Percentiles rank a stretch among this genome's conserved stretches.
These are phyloP conservation scores for Coleophoma cylindrospora DNA, from an alignment of 2,329 filamentous ascomycete species.

Conservation along the genomic window DNA sequence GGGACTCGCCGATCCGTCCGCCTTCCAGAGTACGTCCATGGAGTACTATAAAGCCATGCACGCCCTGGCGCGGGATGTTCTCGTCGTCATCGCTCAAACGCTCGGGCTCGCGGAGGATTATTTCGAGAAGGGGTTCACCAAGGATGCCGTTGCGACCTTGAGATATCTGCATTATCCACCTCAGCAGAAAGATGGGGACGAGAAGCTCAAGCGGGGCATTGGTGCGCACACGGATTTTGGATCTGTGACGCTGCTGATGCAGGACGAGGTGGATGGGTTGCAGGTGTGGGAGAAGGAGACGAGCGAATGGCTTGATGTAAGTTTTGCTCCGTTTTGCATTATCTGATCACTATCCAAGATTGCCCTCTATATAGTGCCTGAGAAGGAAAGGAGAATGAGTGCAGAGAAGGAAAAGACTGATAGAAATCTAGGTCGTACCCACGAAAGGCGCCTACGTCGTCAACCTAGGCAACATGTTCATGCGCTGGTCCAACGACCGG, in stretches of 20 bases:
- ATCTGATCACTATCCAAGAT: too few species aligned
- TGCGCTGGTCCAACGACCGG: constrained; percentile 38
- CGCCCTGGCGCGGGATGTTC: constrained; percentile 33
- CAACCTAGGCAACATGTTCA: constrained; percentile 42
- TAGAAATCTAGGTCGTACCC: constrained; percentile 24
- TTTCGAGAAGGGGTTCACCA: constrained; percentile 33
- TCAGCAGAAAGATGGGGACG: constrained; percentile 23
- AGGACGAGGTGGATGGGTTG: constrained; percentile 38
- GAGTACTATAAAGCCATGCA: constrained; percentile 34
- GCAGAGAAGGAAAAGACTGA: background rate
- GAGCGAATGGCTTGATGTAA: constrained; percentile 32
- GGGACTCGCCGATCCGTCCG: constrained; percentile 7
- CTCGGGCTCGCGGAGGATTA: constrained; percentile 30
- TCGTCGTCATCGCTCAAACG: constrained; percentile 34
- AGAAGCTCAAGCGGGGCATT: constrained; percentile 25
- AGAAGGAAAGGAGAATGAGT: background rate
- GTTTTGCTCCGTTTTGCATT: background rate
- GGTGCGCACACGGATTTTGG: constrained; percentile 48
- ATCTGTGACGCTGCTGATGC: constrained; percentile 45
- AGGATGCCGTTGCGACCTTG: constrained; percentile 33
- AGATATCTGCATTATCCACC: constrained; percentile 43
- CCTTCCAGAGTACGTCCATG: constrained; percentile 31
- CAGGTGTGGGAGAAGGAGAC: constrained; percentile 40
- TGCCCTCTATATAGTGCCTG: too few species aligned
- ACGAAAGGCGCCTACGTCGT: constrained; percentile 40